Percentiles rank a stretch among this genome's conserved stretches.
Evolutionary conservation across 2,329 filamentous ascomycete species (phyloP).

Genomic region (Herpotrichia juniperi): DNA sequence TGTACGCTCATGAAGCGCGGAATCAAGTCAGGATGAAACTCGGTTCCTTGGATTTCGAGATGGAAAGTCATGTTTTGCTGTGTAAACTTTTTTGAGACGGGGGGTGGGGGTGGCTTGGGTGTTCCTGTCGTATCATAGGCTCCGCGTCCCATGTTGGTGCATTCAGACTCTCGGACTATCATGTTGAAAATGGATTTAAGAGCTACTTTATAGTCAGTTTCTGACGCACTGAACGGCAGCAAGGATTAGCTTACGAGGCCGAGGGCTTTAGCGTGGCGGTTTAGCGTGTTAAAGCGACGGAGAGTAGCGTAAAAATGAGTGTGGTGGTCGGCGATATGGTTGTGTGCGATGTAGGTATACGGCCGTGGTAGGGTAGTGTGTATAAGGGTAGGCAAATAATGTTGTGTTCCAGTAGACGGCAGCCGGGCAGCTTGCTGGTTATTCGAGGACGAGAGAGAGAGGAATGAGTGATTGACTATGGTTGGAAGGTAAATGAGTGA

Average conservation of each 20-base stretch:
- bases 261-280: conserved; percentile 24
- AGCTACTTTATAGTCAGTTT: conserved; percentile 42
- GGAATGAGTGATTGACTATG: conserved; percentile 10
- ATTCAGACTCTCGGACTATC: conserved; percentile 50
- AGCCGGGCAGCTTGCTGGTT: conserved; percentile 32
- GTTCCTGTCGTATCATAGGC: conserved; percentile 57
- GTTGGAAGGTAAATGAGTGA: not conserved
- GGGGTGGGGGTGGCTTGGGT: conserved; percentile 52
- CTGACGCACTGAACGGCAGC: conserved; percentile 12
- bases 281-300: not conserved
- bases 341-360: conserved; percentile 10
- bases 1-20: no score
- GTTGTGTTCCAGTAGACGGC: conserved; percentile 36
- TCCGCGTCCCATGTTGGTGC: conserved; percentile 56
- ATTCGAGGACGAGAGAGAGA: conserved; percentile 23
- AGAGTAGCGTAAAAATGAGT: conserved; percentile 17
- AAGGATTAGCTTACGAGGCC: conserved; percentile 28
- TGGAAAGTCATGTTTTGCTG: no score
- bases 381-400: conserved; percentile 25
- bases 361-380: conserved; percentile 13
- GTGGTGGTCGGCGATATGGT: conserved; percentile 23
- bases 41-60: no score
- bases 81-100: no score
- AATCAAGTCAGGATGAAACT: no score
- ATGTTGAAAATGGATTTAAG: conserved; percentile 34